phyloP scores from a whole-genome alignment of 2,329 filamentous ascomycete species.

The Fusarium lyarnte region DNA sequence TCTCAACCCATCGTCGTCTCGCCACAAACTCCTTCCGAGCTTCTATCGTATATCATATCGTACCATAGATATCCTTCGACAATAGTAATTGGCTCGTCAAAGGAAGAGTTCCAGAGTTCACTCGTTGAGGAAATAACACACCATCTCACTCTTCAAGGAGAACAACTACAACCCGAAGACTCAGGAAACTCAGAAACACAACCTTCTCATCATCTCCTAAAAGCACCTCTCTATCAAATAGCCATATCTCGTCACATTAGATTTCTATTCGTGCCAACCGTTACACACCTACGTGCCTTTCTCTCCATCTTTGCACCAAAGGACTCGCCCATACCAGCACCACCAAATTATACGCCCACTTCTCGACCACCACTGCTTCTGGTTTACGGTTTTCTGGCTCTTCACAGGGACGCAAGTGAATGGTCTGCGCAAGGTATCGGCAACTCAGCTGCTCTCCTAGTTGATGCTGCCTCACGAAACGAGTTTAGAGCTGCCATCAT shows the following conservation, averaged over 20 bases:
- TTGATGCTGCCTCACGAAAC: slow-evolving; percentile 66
- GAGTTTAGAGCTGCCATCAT: slow-evolving; percentile 57
- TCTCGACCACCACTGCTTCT: slow-evolving; percentile 58
- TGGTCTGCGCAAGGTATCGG: slow-evolving; percentile 80
- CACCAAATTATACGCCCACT: slow-evolving; percentile 43
- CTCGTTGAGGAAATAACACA: slow-evolving; percentile 60
- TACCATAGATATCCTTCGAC: slow-evolving; percentile 67
- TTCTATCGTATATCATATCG: slow-evolving; percentile 72
- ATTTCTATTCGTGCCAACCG: slow-evolving; percentile 76
- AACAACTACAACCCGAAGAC: neutral
- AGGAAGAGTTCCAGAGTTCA: slow-evolving; percentile 70
- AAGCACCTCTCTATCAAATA: slow-evolving; percentile 74
- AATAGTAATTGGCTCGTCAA: slow-evolving; percentile 75
- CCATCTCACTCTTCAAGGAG: slow-evolving; percentile 25
- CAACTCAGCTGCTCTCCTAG: slow-evolving; percentile 67
- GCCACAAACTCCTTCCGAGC: slow-evolving; percentile 64
- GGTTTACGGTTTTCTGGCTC: slow-evolving; percentile 70
- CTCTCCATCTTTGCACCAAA: slow-evolving; percentile 65
- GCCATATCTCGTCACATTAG: slow-evolving; percentile 74
- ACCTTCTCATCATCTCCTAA: slow-evolving; percentile 55
- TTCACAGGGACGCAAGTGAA: slow-evolving; percentile 75
- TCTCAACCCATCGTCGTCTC: slow-evolving; percentile 57
- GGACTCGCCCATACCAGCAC: slow-evolving; percentile 50
- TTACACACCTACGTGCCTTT: slow-evolving; percentile 80
- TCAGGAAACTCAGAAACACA: neutral